Evolutionary conservation across 2,329 filamentous ascomycete genomes (phyloP), one percentile per base, ranked within the genome.

Genomic region (Didymosphaeria variabile): DNA sequence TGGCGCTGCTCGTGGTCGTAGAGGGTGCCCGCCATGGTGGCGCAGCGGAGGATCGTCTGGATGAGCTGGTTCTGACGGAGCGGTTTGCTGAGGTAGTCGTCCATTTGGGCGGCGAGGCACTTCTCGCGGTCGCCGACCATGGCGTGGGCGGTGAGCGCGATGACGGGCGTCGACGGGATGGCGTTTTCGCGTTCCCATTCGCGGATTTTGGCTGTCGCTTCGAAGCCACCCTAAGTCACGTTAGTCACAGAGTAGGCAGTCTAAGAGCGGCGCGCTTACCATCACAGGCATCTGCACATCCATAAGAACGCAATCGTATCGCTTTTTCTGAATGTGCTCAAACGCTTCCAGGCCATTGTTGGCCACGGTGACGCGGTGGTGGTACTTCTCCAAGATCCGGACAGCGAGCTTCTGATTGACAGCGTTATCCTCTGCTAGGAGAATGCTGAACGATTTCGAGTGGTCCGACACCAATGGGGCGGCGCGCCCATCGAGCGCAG

Each of bases 241-340:
- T 86, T 76, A 86, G 79, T 29, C 26, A 29, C 8, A n/a, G 17
- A 17, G 15, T 13, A n/a, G 38, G 5, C 38, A 19, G 7, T 19
- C 7, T 2, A 5, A 40, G 15, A n/a, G 17, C 4, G 15, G 38
- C 1, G 38, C 15, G 66, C 88, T 82, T 81, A 91, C 90, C 94
- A 98, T 98, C 72, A 98, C 91, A n/a, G 95, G 95, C 95, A 99
- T 99, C 78, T 98, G 95, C 19, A 99, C 95, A 76, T 99, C 95
- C 95, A 99, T 99, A 52, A 99, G 86, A 66, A 99, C 95, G 63
- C 97, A 92, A 78, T 99, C 95, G 77, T 96, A 99, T 76, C 92
- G 91, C 81, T 91, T 94, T 76, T 90, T 88, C 84, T 96, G 94
- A 70, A 97, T 89, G n/a, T 91, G 90, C 74, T 97, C 91, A 15